phyloP scores from a whole-genome alignment of 2,329 filamentous ascomycete genomes.

The Botrytis galanthina region DNA sequence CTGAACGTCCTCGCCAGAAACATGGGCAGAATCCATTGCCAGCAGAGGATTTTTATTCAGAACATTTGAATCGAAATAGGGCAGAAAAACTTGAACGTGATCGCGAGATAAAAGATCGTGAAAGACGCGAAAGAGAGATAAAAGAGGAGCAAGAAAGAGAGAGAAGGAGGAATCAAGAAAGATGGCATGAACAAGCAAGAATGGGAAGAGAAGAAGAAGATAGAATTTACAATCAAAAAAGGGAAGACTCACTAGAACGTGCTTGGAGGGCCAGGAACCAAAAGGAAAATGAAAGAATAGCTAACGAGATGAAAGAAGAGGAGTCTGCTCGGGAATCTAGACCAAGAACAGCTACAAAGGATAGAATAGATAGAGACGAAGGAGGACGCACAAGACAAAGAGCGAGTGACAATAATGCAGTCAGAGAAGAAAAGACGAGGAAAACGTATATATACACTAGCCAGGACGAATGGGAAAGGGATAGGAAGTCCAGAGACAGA shows the following conservation, averaged over 20 bases:
- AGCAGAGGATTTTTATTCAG: no score
- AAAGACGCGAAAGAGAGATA: not conserved
- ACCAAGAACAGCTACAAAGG: no score
- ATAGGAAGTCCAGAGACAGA: fast-evolving
- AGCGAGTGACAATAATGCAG: no score
- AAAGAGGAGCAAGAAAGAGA: not conserved
- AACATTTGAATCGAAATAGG: no score
- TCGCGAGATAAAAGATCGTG: no score
- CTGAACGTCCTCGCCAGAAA: no score
- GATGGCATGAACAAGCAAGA: not conserved
- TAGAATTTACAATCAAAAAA: no score
- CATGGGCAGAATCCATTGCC: no score
- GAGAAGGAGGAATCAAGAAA: not conserved
- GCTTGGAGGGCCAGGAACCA: not conserved
- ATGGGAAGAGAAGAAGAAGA: not conserved
- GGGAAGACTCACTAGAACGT: not conserved
- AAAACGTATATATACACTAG: no score
- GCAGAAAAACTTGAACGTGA: no score
- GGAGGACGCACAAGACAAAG: no score
- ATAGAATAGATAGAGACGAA: not conserved
- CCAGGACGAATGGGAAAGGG: not conserved
- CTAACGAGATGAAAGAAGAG: fast-evolving
- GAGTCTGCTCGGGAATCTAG: not conserved
- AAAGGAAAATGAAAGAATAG: not conserved
- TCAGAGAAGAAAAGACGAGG: no score